These are phyloP conservation scores for Elsinoe perseae DNA, from an alignment of 2,329 filamentous ascomycete genomes.

Conservation along the genomic window DNA sequence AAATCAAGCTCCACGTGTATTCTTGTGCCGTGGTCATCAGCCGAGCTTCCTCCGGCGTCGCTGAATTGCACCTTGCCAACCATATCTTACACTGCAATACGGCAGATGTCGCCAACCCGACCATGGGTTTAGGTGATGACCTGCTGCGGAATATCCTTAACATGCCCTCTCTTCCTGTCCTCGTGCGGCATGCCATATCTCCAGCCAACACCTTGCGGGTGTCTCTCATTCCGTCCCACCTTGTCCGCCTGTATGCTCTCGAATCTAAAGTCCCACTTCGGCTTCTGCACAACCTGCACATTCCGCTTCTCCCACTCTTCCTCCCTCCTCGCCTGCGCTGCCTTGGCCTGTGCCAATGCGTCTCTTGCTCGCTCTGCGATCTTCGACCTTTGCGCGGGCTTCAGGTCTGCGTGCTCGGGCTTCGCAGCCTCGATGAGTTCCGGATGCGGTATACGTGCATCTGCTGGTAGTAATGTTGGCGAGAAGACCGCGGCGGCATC, in stretches of 20 bases:
- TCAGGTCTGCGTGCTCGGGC: conserved; percentile 34
- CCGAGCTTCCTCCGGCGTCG: neutral
- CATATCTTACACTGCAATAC: neutral
- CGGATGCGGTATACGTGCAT: conserved; percentile 57
- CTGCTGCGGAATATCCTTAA: conserved; percentile 37
- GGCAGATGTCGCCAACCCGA: neutral
- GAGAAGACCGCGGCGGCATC: conserved; percentile 57
- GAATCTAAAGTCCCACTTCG: conserved; percentile 55
- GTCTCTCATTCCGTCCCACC: conserved; percentile 48
- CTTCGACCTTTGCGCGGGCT: conserved; percentile 27
- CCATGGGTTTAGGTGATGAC: neutral
- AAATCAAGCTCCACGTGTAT: too few species aligned
- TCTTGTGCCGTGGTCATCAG: too few species aligned
- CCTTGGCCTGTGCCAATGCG: conserved; percentile 34
- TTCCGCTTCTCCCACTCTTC: conserved; percentile 39
- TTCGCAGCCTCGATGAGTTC: conserved; percentile 47
- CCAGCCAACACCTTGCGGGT: conserved; percentile 46
- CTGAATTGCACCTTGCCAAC: neutral
- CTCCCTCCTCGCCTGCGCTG: conserved; percentile 33
- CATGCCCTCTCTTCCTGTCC: conserved; percentile 54
- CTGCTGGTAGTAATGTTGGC: conserved; percentile 51
- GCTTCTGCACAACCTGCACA: conserved; percentile 38
- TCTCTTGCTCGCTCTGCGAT: conserved; percentile 25
- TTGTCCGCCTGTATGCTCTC: conserved; percentile 50
- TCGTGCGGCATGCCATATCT: conserved; percentile 56